Base-by-base conservation (phyloP, 139 green algal genomes). In the Medakamo hakoo region DNA sequence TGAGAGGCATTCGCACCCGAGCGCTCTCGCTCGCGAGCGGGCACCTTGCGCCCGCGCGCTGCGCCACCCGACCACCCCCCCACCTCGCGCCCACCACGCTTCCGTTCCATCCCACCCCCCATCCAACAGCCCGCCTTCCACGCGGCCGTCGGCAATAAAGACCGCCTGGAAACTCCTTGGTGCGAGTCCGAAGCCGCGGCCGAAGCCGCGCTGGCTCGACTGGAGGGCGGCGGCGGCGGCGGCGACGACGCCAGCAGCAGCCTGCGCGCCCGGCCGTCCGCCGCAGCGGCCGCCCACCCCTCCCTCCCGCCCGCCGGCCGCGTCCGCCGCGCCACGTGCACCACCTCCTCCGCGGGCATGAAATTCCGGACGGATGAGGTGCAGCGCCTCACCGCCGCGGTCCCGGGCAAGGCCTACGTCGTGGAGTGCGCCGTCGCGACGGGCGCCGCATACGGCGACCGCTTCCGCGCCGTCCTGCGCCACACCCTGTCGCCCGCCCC, bases 361-460 rank as follows among this genome's bases (percentile, higher is more conserved):
- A 66, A 78, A 65, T 82, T 63, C 58, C 52, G 69, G 23, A 75
- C 65, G 1, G 63, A 69, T 52, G 77, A 83, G 58, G 19, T 80
- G 56, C 55, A 71, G 49, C 52, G 63, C 19, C 48, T 71, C n/a
- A 21, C 58, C 14, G 63, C 63, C 29, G 63, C 62, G 1, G 24
- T 60, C 27, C 64, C 66, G 1, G 73, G 71, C 22, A 24, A 67
- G 21, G 22, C 27, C 5, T 76, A 63, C 32, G 31, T 40, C 2
- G 25, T 83, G 29, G 66, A 79, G 30, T 58, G 55, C 49, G 72
- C 60, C 27, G 71, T 80, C 27, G 27, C 49, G 22, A 80, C 73
- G 24, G 76, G 67, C 4, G 77, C 73, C 20, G 74, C 69, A 21
- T 79, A 80, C 58, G 77, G 77, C 4, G 77, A 83, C 49, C 71